phyloP scores from a whole-genome alignment of 495 filamentous ascomycete genomes.

The Halenospora varia region DNA sequence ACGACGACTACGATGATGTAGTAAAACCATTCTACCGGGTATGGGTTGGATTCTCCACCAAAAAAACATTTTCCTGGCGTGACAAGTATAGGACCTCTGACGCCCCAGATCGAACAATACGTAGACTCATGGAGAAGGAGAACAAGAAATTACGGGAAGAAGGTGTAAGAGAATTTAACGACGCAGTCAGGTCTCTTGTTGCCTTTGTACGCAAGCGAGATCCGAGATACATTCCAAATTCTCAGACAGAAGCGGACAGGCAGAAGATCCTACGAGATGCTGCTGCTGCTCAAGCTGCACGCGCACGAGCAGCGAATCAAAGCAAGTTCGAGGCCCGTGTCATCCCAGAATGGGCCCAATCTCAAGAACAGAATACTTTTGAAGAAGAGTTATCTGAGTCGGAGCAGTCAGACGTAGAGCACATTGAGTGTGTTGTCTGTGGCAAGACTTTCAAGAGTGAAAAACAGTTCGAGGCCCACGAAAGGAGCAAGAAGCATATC shows the following conservation, averaged over 20 bases:
- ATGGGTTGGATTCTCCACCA: constrained; percentile 81
- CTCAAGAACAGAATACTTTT: constrained; percentile 21
- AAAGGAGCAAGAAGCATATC: constrained; percentile 91
- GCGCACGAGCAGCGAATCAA: constrained; percentile 67
- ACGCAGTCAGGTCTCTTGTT: constrained; percentile 82
- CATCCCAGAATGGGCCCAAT: constrained; percentile 75
- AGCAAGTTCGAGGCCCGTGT: constrained; percentile 47
- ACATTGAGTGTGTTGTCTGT: constrained; percentile 87
- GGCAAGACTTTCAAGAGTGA: constrained; percentile 92
- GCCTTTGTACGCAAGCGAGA: constrained; percentile 92
- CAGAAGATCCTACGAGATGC: constrained; percentile 76
- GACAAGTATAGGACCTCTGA: constrained; percentile 78
- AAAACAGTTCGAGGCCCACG: constrained; percentile 87
- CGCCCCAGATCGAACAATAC: constrained; percentile 78
- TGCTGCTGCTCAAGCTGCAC: constrained; percentile 77
- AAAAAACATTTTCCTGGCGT: constrained; percentile 84
- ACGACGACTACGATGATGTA: constrained; percentile 63
- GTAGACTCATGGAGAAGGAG: constrained; percentile 91
- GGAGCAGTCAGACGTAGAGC: constrained; percentile 54
- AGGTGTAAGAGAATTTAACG: constrained; percentile 83
- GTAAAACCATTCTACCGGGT: constrained; percentile 76
- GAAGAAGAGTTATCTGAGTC: constrained; percentile 35
- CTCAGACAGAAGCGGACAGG: constrained; percentile 72
- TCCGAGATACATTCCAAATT: constrained; percentile 67
- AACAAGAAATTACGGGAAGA: constrained; percentile 84